Evolutionary conservation across 2,329 filamentous ascomycete genomes (phyloP).

Genomic region (Cladosporium austrohemisphaericum): DNA sequence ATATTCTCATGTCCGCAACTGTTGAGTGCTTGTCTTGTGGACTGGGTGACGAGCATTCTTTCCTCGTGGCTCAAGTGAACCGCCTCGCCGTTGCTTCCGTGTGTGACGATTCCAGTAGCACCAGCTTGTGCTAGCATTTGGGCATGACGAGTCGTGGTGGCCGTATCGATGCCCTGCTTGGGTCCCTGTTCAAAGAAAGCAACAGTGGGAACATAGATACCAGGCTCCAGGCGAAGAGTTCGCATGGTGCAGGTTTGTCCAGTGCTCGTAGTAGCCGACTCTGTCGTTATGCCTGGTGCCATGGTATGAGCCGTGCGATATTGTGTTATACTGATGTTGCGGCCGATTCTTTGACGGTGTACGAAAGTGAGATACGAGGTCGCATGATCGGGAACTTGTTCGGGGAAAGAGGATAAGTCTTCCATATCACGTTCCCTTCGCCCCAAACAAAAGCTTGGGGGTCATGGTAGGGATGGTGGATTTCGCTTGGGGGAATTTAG

Average conservation of each 20-base stretch:
- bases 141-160: conserved; percentile 45
- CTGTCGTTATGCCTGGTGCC: background rate
- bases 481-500: too few species aligned
- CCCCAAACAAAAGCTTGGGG: too few species aligned
- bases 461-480: too few species aligned
- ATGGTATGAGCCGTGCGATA: background rate
- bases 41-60: conserved; percentile 63
- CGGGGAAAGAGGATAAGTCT: too few species aligned
- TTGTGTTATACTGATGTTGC: too few species aligned
- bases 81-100: conserved; percentile 80
- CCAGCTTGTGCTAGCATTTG: conserved; percentile 69
- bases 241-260: background rate
- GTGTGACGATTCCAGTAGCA: conserved; percentile 69
- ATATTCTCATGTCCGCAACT: conserved; percentile 61
- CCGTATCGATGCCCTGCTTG: conserved; percentile 38
- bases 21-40: conserved; percentile 67
- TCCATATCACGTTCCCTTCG: too few species aligned
- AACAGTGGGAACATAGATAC: conserved; percentile 44
- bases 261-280: background rate
- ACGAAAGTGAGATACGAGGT: too few species aligned
- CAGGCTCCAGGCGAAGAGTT: conserved; percentile 29
- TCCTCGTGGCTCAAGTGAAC: conserved; percentile 71
- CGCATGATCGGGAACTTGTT: too few species aligned
- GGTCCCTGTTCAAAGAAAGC: conserved; percentile 42
- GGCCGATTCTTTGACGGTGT: too few species aligned